Evolutionary conservation across 805 yeast genomes (phyloP), one percentile per base, ranked within the genome.

Genomic region (Scheffersomyces lignosus): DNA sequence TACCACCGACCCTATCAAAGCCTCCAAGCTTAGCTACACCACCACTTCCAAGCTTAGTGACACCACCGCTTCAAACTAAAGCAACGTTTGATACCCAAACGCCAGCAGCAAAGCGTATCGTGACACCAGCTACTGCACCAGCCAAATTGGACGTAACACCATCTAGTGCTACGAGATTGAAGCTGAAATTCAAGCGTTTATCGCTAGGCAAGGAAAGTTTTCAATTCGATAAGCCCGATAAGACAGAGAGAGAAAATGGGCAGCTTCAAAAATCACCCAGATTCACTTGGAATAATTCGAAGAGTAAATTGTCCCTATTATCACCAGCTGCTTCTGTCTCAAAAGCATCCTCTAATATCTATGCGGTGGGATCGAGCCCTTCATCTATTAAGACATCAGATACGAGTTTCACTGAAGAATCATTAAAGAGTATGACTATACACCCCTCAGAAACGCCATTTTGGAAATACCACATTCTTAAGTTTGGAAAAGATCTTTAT

Each of bases 401-500:
- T 20, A 10, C 7, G 24, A 20, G 9, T 20, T 7, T 20, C 9
- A 7, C 24, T 20, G 7, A 7, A 20, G 24, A 20, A 7, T 10
- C 10, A 10, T 20, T 26, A 20, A 20, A 20, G 10, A 20, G 24
- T 20, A 20, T 7, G 43, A 34, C 18, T 29, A 29, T 14, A 27
- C 29, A 9, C 23, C 32, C 27, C n/a, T 24, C 23, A 29, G 23
- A 10, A 31, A 38, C 59, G 15, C 70, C 68, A 13, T 75, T 69
- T 45, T 80, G 83, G 81, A 81, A 81, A 51, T 83, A 82, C 49
- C 89, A 83, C 51, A 62, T 81, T 4, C 52, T 78, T 16, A 71
- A 67, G 36, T 61, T 78, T 34, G 79, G 80, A 8, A 70, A 66
- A 27, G 80, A 76, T 45, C 59, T 80, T 31, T 81, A 81, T 51